These are phyloP conservation scores for Heliamphora pulchella DNA, from an alignment of 179 eudicot species.

Conservation along the genomic window DNA sequence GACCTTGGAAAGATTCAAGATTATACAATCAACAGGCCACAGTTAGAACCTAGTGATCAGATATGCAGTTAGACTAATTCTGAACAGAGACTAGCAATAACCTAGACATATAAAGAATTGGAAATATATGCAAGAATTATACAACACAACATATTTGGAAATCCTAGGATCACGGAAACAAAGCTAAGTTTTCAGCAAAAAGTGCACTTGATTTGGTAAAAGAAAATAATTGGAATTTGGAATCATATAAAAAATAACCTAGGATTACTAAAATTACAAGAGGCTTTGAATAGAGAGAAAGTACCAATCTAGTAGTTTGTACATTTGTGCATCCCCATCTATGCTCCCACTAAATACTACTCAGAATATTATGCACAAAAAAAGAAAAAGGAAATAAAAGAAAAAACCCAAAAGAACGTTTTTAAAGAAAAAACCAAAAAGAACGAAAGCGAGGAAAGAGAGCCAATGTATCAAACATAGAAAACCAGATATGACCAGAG, in stretches of 20 bases:
- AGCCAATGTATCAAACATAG: too few relatives aligned
- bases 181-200: too few relatives aligned
- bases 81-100: not conserved
- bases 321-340: not conserved
- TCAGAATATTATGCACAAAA: not conserved
- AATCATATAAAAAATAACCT: too few relatives aligned
- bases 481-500: not conserved
- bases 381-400: not conserved
- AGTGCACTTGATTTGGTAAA: too few relatives aligned
- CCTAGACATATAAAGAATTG: not conserved
- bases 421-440: not conserved
- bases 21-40: not conserved
- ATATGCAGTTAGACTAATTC: not conserved
- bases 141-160: not conserved
- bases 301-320: not conserved
- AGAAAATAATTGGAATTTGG: too few relatives aligned
- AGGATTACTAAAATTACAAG: not conserved
- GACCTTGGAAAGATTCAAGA: not conserved
- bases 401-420: not conserved
- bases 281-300: too few relatives aligned
- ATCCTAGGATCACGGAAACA: not conserved
- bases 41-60: not conserved
- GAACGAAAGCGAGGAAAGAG: slow-evolving; percentile 7
- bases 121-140: not conserved
- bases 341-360: not conserved